phyloP scores from a whole-genome alignment of 2,329 filamentous ascomycete genomes.

The Pseudocercospora pini-densiflorae region DNA sequence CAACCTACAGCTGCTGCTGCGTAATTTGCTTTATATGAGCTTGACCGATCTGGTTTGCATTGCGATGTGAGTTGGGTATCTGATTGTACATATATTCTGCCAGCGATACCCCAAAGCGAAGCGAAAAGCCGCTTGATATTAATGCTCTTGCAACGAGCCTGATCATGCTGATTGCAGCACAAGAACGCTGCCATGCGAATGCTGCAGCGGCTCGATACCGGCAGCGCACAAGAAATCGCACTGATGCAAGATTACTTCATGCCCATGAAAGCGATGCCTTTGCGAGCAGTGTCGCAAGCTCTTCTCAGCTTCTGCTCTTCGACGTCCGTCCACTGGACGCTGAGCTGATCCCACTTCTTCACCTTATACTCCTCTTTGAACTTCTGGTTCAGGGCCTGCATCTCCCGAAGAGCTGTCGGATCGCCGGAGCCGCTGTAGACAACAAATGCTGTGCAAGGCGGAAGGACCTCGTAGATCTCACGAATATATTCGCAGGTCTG shows the following conservation, averaged over 20 bases:
- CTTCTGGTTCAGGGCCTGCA: slow-evolving; percentile 61
- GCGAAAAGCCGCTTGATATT: not conserved
- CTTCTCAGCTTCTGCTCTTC: slow-evolving; percentile 64
- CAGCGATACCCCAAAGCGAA: slow-evolving; percentile 6
- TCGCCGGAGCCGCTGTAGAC: slow-evolving; percentile 69
- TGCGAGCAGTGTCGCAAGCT: slow-evolving; percentile 61
- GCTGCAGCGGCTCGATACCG: not conserved
- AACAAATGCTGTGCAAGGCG: slow-evolving; percentile 63
- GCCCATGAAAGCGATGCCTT: slow-evolving; percentile 63
- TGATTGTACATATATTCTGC: not conserved
- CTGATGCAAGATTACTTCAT: slow-evolving; percentile 53
- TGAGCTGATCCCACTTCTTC: slow-evolving; percentile 67
- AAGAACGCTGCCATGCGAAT: not conserved
- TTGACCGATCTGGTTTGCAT: not conserved
- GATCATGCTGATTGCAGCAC: not conserved
- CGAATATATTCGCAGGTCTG: slow-evolving; percentile 57
- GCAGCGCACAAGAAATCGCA: not conserved
- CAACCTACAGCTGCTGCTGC: not conserved
- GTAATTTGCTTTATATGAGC: not conserved
- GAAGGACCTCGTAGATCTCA: slow-evolving; percentile 60
- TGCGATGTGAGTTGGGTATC: slow-evolving; percentile 4
- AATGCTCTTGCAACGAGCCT: not conserved
- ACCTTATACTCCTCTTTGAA: slow-evolving; percentile 62
- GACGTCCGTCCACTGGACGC: slow-evolving; percentile 66
- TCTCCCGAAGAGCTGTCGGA: slow-evolving; percentile 59